Evolutionary conservation across 2,329 filamentous ascomycete species (phyloP).

Genomic region (Polychaeton citri): DNA sequence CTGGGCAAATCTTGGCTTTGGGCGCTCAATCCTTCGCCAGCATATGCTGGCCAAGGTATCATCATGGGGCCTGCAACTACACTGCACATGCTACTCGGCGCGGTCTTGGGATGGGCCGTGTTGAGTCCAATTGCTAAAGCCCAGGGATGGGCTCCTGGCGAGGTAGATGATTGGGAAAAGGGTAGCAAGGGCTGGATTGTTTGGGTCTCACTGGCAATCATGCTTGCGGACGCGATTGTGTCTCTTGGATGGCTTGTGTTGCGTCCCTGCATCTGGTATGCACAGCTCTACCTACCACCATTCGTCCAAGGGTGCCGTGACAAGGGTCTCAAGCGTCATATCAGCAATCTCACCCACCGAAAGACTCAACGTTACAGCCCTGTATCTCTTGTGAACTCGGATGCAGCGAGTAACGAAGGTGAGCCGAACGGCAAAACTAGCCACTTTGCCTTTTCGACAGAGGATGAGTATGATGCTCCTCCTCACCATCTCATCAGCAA

Average conservation of each 20-base stretch:
- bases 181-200: slow-evolving; percentile 98
- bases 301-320: slow-evolving; percentile 14
- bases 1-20: slow-evolving; percentile 78
- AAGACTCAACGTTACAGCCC: slow-evolving; percentile 26
- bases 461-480: slow-evolving; percentile 61
- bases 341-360: slow-evolving; percentile 20
- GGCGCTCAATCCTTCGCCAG: slow-evolving; percentile 93
- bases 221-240: slow-evolving; percentile 85
- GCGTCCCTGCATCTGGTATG: slow-evolving; percentile 44
- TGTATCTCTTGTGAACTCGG: slow-evolving; percentile 13
- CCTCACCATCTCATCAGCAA: slow-evolving; percentile 66
- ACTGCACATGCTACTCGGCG: slow-evolving; percentile 86
- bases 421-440: neutral
- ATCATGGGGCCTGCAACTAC: slow-evolving; percentile 97
- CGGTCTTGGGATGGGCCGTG: slow-evolving; percentile 78
- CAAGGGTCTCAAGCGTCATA: slow-evolving; percentile 18
- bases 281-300: slow-evolving; percentile 24
- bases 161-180: slow-evolving; percentile 75
- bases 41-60: slow-evolving; percentile 92
- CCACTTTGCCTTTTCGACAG: slow-evolving; percentile 11
- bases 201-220: slow-evolving; percentile 90
- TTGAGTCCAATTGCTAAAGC: slow-evolving; percentile 79
- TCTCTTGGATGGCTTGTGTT: slow-evolving; percentile 69
- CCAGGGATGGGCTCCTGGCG: slow-evolving; percentile 78
- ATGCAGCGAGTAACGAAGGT: slow-evolving; percentile 1